Evolutionary conservation across 306 rosid genomes (phyloP), one percentile per base, ranked within the genome.

Genomic region (Ammopiptanthus mongolicus): DNA sequence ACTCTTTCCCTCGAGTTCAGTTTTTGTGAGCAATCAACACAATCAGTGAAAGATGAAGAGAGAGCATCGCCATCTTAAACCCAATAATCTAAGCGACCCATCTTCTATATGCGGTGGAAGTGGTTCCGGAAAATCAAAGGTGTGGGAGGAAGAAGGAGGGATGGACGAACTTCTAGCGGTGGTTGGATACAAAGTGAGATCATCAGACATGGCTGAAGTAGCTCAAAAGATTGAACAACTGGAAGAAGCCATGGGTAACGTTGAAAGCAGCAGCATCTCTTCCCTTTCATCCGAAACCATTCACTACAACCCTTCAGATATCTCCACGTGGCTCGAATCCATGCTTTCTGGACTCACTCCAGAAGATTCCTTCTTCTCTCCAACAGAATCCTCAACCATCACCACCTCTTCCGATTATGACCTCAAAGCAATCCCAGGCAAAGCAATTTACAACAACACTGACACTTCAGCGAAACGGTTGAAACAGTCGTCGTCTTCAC

Each of bases 131-230:
- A 88, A 88, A 85, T 84, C 89, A 0, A 91, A 84, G 82, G 55
- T 86, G 4, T 91, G 97, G 96, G 88, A 91, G 1, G 90, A 89
- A 0, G 83, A 63, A 4, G 52, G 85, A 6, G 96, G 87, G 11
- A 82, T 90, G 91, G 98, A 95, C 41, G 99, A 95, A 73, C 96
- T 95, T 0, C 79, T 95, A 0, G 98, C 97, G 5, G 93, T 90
- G 34, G 77, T 92, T 14, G 99, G 99, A 0, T 95, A 92, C 90
- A 89, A 90, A 76, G 99, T 95, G 0, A 77, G 82, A 78, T 87
- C 93, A 0, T 86, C 97, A 0, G 93, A 85, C 77, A 92, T 95
- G 98, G 96, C 90, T 4, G 91, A 92, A 1, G 97, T 95, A 6
- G 99, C 97, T 42, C 90, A 84, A 78, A 95, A 90, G 82, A 79